Conservation (phyloP, 768 basidiomycete genomes). For the Favolaschia claudopus region DNA sequence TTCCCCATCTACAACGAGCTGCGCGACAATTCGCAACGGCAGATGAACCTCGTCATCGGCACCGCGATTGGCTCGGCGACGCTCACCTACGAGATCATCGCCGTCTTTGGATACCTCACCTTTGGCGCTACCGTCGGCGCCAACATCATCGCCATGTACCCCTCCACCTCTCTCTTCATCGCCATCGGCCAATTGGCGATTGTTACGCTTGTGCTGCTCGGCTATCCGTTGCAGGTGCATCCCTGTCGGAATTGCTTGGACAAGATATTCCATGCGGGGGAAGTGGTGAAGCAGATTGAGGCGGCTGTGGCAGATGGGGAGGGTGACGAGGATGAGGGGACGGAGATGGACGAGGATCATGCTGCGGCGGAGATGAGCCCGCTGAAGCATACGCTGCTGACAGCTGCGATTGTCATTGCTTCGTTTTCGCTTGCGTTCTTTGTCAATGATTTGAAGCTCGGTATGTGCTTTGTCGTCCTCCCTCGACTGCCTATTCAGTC, state of each 20-base stretch:
- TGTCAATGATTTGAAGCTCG: constrained; percentile 79
- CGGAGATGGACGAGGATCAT: constrained; percentile 60
- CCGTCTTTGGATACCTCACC: constrained; percentile 89
- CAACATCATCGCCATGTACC: constrained; percentile 96
- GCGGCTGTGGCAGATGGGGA: constrained; percentile 51
- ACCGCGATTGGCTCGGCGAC: constrained; percentile 87
- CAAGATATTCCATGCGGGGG: constrained; percentile 75
- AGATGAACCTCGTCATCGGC: constrained; percentile 89
- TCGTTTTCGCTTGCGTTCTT: constrained; percentile 82
- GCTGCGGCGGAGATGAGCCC: constrained; percentile 66
- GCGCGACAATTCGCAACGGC: constrained; percentile 75
- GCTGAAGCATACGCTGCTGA: constrained; percentile 74
- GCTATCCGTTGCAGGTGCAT: constrained; percentile 93
- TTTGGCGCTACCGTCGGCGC: constrained; percentile 91
- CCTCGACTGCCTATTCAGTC: neutral
- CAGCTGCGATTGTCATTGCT: constrained; percentile 65
- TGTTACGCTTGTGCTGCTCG: constrained; percentile 87
- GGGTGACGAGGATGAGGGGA: constrained; percentile 54
- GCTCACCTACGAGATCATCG: constrained; percentile 88
- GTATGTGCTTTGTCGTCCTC: constrained; percentile 47
- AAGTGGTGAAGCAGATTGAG: constrained; percentile 39
- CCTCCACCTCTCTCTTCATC: constrained; percentile 88
- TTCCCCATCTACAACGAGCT: constrained; percentile 97
- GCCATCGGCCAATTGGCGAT: constrained; percentile 94
- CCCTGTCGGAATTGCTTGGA: constrained; percentile 93